Evolutionary conservation across 495 filamentous ascomycete genomes (phyloP), one percentile per base, ranked within the genome.

Genomic region (Trichoderma parareesei): DNA sequence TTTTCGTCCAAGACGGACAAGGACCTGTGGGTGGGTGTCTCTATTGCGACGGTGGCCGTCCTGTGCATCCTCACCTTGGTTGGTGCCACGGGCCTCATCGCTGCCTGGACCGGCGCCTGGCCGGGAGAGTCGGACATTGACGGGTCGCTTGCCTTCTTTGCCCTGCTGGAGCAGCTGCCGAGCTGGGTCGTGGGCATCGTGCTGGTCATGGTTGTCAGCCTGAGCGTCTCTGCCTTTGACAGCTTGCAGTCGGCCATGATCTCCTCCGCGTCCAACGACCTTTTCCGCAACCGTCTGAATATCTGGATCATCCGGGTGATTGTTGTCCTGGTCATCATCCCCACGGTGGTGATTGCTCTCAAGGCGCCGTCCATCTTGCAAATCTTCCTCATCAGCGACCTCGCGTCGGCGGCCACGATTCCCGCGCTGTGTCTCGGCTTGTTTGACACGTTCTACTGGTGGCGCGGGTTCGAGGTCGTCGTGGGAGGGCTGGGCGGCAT

Each of bases 231-330:
- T 2, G 87, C 88, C 2, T 91, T 91, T 64, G 89, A 92, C 73
- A 84, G 79, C 63, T 77, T 91, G 43, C 89, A 91, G 73, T 86
- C 86, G 1, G 87, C 89, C 57, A 92, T 90, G 87, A 85, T 91
- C 0, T 89, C 86, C 6, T 86, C 85, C 0, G 85, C 84, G 18
- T 88, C 86, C 63, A 91, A 90, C 72, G 89, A 92, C 69, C 66
- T 92, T n/a, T 91, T 91, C 77, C 84, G 87, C 55, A 91, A 91
- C 77, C 81, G 79, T 55, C 81, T 92, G 35, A 85, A 85, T 65
- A 81, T 91, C 57, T 85, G 88, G 84, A 86, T 71, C 68, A 86
- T 91, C 61, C 82, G 89, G 53, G 78, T 65, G 13, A 79, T 79
- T 10, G 88, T 91, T 27, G 78, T 90, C 0, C 64, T 89, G 35